Conservation (phyloP, 2,329 filamentous ascomycete species). For the Colletotrichum horii region DNA sequence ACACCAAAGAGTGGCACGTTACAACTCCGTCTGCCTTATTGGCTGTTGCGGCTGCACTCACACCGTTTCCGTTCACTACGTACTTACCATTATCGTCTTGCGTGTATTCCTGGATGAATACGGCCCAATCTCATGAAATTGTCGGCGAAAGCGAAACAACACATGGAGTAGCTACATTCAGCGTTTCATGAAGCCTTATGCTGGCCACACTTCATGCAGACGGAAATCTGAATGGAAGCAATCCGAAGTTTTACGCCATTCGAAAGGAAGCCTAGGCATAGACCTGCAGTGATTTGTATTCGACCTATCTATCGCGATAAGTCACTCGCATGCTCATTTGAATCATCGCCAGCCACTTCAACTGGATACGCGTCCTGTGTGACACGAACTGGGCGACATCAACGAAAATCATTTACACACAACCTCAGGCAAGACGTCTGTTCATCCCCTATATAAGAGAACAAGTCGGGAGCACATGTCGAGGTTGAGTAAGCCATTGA, state of each 20-base stretch:
- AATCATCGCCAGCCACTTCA: not conserved
- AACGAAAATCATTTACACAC: not conserved
- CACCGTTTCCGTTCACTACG: not conserved
- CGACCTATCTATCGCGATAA: too few relatives aligned
- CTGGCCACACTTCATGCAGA: too few relatives aligned
- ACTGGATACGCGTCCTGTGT: not conserved
- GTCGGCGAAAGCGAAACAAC: fast-evolving
- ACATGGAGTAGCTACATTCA: not conserved
- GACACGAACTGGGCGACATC: not conserved
- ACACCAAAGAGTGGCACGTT: not conserved
- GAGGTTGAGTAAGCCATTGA: not conserved
- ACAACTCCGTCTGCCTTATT: fast-evolving
- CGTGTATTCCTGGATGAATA: not conserved
- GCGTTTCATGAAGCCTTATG: not conserved
- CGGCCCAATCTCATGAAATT: not conserved
- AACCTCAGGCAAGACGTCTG: not conserved
- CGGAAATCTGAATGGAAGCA: too few relatives aligned
- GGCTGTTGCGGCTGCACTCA: not conserved
- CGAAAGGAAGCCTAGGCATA: not conserved
- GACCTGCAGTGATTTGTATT: too few relatives aligned
- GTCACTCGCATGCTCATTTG: not conserved
- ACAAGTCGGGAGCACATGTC: not conserved
- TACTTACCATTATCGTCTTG: fast-evolving
- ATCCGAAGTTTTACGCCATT: too few relatives aligned
- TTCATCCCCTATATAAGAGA: not conserved